A percentile compares a stretch with the other conserved stretches of the same genome.
Evolutionary conservation across 2,329 filamentous ascomycete species (phyloP).

Genomic region (Aspergillus awamori): DNA sequence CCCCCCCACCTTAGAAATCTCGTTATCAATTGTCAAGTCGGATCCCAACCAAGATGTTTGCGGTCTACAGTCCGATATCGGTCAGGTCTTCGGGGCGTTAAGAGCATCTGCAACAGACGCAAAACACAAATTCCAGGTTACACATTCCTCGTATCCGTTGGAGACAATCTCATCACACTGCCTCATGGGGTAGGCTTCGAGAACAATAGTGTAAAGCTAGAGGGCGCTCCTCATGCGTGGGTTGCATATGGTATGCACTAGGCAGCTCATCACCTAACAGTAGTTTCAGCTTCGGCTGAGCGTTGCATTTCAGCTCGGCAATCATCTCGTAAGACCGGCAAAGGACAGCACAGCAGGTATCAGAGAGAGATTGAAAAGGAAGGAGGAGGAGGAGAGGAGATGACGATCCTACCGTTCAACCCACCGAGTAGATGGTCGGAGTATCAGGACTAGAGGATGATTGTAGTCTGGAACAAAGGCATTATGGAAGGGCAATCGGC

Average conservation of each 20-base stretch:
- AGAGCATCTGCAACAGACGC: not conserved
- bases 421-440: too few relatives aligned
- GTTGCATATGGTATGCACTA: not conserved
- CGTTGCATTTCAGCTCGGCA: too few relatives aligned
- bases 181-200: not conserved
- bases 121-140: not conserved
- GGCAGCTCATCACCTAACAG: not conserved
- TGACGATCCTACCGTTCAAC: too few relatives aligned
- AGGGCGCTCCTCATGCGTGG: not conserved
- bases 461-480: too few relatives aligned
- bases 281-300: too few relatives aligned
- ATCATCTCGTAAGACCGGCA: too few relatives aligned
- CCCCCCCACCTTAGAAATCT: too few relatives aligned
- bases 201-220: not conserved
- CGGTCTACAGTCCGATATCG: not conserved
- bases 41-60: not conserved
- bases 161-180: not conserved
- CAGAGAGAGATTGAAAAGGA: too few relatives aligned
- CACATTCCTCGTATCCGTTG: conserved; percentile 2
- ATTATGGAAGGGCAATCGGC: not conserved
- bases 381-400: too few relatives aligned
- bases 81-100: not conserved
- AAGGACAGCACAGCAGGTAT: too few relatives aligned
- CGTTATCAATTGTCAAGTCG: too few relatives aligned
- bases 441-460: too few relatives aligned